These are phyloP conservation scores for Colletotrichum chlorophyti DNA, from an alignment of 2,329 filamentous ascomycete species.

Conservation along the genomic window DNA sequence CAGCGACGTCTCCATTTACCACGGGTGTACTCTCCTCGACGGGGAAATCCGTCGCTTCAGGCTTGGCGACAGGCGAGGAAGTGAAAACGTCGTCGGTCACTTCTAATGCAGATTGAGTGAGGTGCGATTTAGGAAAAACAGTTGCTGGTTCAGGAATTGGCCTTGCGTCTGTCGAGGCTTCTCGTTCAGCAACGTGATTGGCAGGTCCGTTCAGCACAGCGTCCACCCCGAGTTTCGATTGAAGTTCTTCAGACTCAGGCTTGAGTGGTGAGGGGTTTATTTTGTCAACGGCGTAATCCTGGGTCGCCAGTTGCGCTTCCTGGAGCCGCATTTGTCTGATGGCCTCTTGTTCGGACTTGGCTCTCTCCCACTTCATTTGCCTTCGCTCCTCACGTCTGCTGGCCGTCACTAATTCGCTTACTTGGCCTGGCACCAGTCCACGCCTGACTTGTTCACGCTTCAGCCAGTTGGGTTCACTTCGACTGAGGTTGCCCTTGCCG, in stretches of 20 bases:
- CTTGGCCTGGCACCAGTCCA: slow-evolving; percentile 68
- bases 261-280: background rate
- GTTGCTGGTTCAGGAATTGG: slow-evolving; percentile 14
- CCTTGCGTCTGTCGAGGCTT: slow-evolving; percentile 9
- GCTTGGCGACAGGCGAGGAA: background rate
- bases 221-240: background rate
- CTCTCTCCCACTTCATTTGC: slow-evolving; percentile 88
- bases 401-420: slow-evolving; percentile 83
- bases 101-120: background rate
- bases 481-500: slow-evolving; percentile 90
- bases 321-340: slow-evolving; percentile 71
- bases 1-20: background rate
- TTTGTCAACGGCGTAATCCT: background rate
- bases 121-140: background rate
- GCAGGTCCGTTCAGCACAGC: background rate
- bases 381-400: slow-evolving; percentile 80
- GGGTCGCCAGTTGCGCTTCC: slow-evolving; percentile 46
- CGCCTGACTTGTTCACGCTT: slow-evolving; percentile 78
- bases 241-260: background rate
- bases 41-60: background rate
- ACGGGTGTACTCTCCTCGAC: background rate
- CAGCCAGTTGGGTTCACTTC: slow-evolving; percentile 94
- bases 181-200: slow-evolving; percentile 7
- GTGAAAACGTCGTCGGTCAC: background rate
- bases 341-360: slow-evolving; percentile 83